These are phyloP conservation scores for Fusarium hainanense DNA, from an alignment of 2,329 filamentous ascomycete genomes.

Conservation along the genomic window DNA sequence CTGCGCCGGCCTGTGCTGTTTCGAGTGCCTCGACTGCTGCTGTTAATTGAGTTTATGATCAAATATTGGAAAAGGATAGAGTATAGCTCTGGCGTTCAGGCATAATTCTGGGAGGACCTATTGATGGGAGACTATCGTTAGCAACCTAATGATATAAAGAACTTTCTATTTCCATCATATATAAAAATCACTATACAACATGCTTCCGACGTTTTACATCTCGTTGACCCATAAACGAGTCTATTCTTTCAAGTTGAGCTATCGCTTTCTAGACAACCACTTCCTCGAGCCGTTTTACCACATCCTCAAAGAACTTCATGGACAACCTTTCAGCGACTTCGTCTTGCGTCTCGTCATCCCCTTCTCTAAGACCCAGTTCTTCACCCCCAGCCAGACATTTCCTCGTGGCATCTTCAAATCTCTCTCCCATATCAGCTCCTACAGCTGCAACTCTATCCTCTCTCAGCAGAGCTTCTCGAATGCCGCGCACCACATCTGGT, in stretches of 20 bases:
- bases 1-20: conserved; percentile 55
- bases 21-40: conserved; percentile 51
- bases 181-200: not conserved
- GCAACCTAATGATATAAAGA: conserved; percentile 19
- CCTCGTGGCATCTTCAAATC: conserved; percentile 53
- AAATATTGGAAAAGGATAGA: not conserved
- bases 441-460: conserved; percentile 49
- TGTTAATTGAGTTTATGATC: conserved; percentile 41
- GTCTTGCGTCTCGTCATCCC: conserved; percentile 56
- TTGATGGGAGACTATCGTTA: not conserved
- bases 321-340: conserved; percentile 55
- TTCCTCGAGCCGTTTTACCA: conserved; percentile 56
- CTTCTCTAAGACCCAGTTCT: conserved; percentile 51
- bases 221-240: not conserved
- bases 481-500: conserved; percentile 52
- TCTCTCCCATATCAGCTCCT: conserved; percentile 54
- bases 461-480: conserved; percentile 50
- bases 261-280: conserved; percentile 48
- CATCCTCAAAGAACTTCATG: conserved; percentile 56
- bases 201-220: not conserved
- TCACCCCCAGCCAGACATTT: conserved; percentile 53
- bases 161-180: conserved; percentile 1
- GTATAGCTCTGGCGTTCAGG: conserved; percentile 42
- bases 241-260: not conserved
- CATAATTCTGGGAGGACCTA: conserved; percentile 7